phyloP scores from a whole-genome alignment of 2,329 filamentous ascomycete species.

The Colletotrichum magnum region DNA sequence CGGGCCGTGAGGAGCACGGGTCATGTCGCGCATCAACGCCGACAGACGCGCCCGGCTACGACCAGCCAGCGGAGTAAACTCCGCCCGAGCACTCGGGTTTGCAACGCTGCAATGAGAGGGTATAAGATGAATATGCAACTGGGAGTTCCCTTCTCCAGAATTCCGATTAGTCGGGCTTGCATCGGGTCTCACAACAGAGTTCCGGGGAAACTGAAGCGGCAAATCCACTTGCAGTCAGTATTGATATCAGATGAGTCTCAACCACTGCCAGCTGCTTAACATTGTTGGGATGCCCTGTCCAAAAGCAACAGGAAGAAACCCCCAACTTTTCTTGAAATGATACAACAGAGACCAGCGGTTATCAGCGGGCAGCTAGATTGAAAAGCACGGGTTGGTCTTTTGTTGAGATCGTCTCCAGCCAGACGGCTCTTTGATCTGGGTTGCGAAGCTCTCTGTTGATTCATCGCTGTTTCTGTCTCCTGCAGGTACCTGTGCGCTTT shows the following conservation, averaged over 20 bases:
- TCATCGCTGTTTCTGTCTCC: too few species aligned
- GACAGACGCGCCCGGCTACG: not conserved
- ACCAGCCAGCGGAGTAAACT: not conserved
- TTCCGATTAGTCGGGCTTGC: constrained; percentile 10
- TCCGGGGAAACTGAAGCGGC: constrained; percentile 5
- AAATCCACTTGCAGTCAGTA: not conserved
- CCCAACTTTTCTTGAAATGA: too few species aligned
- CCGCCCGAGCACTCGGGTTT: not conserved
- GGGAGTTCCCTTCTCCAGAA: not conserved
- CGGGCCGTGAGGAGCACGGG: too few species aligned
- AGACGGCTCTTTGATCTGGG: too few species aligned
- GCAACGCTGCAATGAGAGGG: not conserved
- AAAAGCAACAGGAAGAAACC: not conserved
- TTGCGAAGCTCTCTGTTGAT: too few species aligned
- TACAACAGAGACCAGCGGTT: too few species aligned
- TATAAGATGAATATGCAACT: not conserved
- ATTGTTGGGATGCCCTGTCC: constrained; percentile 1
- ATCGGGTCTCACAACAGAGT: not conserved
- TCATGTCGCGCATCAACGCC: too few species aligned
- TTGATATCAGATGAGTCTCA: not conserved
- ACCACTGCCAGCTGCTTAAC: not conserved
- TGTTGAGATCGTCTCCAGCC: too few species aligned
- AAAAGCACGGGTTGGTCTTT: too few species aligned
- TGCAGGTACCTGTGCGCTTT: too few species aligned
- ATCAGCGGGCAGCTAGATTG: too few species aligned